A percentile compares a stretch with the other conserved stretches of the same genome.
These are phyloP conservation scores for Aurantiochytrium sp. DNA, from an alignment of 108 stramenopile species.

Conservation along the genomic window DNA sequence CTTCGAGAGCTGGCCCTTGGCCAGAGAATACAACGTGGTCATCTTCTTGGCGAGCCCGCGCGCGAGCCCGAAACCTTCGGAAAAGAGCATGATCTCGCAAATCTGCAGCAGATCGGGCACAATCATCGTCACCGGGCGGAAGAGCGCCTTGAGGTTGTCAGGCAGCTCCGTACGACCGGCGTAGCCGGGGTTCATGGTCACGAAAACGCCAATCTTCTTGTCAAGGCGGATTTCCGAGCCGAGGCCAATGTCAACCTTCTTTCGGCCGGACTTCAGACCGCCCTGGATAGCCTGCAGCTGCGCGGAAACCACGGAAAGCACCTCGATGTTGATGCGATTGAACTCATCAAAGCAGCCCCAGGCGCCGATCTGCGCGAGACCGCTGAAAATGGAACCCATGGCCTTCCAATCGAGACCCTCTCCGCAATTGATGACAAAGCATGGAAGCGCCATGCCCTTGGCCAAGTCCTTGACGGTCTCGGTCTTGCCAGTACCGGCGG, in stretches of 20 bases:
- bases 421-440: constrained; percentile 70
- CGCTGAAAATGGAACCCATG: constrained; percentile 49
- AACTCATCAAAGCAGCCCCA: constrained; percentile 78
- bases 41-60: constrained; percentile 67
- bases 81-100: constrained; percentile 74
- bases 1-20: constrained; percentile 67
- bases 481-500: constrained; percentile 70
- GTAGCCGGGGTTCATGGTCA: constrained; percentile 73
- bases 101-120: constrained; percentile 68
- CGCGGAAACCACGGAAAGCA: constrained; percentile 65
- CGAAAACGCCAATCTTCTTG: constrained; percentile 66
- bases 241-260: constrained; percentile 61
- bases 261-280: constrained; percentile 55
- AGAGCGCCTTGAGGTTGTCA: constrained; percentile 69
- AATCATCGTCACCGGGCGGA: constrained; percentile 71
- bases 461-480: constrained; percentile 71
- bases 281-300: constrained; percentile 68
- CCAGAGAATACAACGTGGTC: constrained; percentile 67
- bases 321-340: constrained; percentile 75
- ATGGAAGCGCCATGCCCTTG: constrained; percentile 64
- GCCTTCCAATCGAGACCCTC: constrained; percentile 72
- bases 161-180: constrained; percentile 71
- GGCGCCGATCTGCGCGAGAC: constrained; percentile 62
- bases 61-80: constrained; percentile 68
- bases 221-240: constrained; percentile 58